Percentiles rank a stretch among this genome's conserved stretches.
Conservation (phyloP, 495 filamentous ascomycete species). For the Cladorrhinum samala region DNA sequence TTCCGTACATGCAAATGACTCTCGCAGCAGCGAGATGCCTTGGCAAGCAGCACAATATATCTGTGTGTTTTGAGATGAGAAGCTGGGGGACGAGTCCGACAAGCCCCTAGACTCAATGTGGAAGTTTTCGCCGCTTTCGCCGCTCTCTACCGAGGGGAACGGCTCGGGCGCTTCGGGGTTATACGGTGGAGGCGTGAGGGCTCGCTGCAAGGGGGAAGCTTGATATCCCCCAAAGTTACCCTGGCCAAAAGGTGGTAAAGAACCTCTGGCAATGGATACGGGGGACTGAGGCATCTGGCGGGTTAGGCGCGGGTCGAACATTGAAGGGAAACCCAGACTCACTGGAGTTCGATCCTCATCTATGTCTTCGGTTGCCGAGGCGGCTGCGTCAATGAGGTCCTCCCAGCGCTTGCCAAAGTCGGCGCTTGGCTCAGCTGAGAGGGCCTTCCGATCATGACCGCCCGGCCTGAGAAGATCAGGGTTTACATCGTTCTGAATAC, state of each 20-base stretch:
- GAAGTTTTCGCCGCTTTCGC: slow-evolving; percentile 58
- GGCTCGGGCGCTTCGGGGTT: slow-evolving; percentile 60
- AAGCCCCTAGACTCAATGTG: slow-evolving; percentile 50
- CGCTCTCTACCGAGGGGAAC: slow-evolving; percentile 77
- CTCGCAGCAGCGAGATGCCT: slow-evolving; percentile 61
- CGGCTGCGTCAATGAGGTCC: slow-evolving; percentile 79
- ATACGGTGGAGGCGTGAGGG: slow-evolving; percentile 75
- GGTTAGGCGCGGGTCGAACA: slow-evolving; percentile 34
- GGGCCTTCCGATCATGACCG: slow-evolving; percentile 70
- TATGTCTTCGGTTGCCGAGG: slow-evolving; percentile 87
- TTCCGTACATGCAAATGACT: slow-evolving; percentile 87
- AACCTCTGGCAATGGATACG: slow-evolving; percentile 63
- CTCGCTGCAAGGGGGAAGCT: slow-evolving; percentile 79
- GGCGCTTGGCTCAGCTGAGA: slow-evolving; percentile 73
- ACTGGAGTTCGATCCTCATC: slow-evolving; percentile 78
- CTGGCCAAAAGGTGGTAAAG: slow-evolving; percentile 64
- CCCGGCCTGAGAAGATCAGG: slow-evolving; percentile 54
- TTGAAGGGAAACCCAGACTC: slow-evolving; percentile 37
- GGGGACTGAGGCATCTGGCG: slow-evolving; percentile 62
- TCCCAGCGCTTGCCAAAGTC: slow-evolving; percentile 87
- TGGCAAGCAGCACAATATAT: slow-evolving; percentile 86
- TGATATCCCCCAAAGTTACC: slow-evolving; percentile 67
- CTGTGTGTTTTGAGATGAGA: slow-evolving; percentile 58
- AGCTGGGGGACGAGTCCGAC: slow-evolving; percentile 50
- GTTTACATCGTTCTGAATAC: slow-evolving; percentile 40